A percentile compares a stretch with the other conserved stretches of the same genome.
These are phyloP conservation scores for Apiotrichum gamsii DNA, from an alignment of 1,284 basidiomycete genomes.

Conservation along the genomic window DNA sequence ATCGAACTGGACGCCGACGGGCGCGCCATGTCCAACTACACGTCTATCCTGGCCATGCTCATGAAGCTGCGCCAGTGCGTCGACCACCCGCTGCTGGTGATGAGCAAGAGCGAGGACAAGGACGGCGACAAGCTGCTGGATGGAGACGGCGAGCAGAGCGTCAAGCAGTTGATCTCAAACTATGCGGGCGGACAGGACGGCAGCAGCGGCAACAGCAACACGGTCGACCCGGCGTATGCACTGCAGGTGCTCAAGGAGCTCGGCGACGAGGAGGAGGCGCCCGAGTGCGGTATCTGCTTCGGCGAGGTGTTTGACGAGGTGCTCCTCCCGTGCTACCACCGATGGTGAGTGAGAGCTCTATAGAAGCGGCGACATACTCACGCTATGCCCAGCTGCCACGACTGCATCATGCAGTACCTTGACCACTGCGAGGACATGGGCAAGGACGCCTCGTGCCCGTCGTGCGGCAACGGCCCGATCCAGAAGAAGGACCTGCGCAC, in stretches of 20 bases:
- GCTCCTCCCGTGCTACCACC: constrained; percentile 71
- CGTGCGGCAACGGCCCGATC: constrained; percentile 41
- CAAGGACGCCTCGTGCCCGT: constrained; percentile 41
- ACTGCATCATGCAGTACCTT: constrained; percentile 46
- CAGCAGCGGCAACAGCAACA: constrained; percentile 29
- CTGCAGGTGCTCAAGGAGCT: constrained; percentile 62
- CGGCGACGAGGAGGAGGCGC: constrained; percentile 41
- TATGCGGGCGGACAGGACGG: constrained; percentile 52
- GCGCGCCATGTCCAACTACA: constrained; percentile 74
- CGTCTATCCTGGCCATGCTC: constrained; percentile 81
- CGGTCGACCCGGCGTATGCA: constrained; percentile 52
- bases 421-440: constrained; percentile 44
- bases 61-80: constrained; percentile 86
- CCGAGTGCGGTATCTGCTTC: constrained; percentile 72
- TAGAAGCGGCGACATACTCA: too few species aligned
- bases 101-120: constrained; percentile 49
- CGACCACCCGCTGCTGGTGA: constrained; percentile 71
- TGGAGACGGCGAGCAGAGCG: constrained; percentile 50
- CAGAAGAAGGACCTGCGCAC: constrained; percentile 31
- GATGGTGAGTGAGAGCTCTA: constrained; percentile 53
- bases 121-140: constrained; percentile 47
- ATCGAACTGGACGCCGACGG: constrained; percentile 70
- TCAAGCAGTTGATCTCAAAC: constrained; percentile 60
- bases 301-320: constrained; percentile 53
- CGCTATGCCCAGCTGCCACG: constrained; percentile 39